phyloP scores from a whole-genome alignment of 2,329 filamentous ascomycete genomes.

The Hirsutella rhossiliensis region DNA sequence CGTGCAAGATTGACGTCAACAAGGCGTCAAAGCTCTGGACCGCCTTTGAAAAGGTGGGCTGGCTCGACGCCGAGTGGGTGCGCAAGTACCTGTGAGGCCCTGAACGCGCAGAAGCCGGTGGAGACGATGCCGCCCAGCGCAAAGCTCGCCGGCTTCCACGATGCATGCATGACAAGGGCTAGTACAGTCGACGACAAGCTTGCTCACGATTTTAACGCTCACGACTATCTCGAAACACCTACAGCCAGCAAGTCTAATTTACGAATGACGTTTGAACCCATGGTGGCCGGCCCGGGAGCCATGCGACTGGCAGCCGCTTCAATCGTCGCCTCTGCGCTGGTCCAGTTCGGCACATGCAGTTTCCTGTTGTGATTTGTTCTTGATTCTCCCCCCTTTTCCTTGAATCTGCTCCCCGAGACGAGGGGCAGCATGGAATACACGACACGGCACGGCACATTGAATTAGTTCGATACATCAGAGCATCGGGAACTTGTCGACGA shows the following conservation, averaged over 20 bases:
- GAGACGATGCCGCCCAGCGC: neutral
- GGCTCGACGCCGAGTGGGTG: slow-evolving; percentile 51
- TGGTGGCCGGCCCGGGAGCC: too few relatives aligned
- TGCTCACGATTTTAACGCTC: too few relatives aligned
- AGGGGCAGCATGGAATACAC: slow-evolving; percentile 10
- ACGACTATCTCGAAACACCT: too few relatives aligned
- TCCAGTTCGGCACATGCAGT: too few relatives aligned
- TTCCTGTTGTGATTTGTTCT: neutral
- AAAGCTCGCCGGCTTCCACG: neutral
- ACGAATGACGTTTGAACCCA: too few relatives aligned
- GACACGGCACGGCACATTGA: slow-evolving; percentile 18
- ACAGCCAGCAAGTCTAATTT: too few relatives aligned
- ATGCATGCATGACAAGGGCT: neutral
- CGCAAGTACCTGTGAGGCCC: slow-evolving; percentile 16
- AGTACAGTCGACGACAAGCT: too few relatives aligned
- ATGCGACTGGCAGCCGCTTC: too few relatives aligned
- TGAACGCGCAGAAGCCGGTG: neutral
- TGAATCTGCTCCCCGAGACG: neutral
- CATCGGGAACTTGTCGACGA: slow-evolving; percentile 21
- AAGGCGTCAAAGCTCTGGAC: slow-evolving; percentile 90
- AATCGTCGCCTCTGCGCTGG: too few relatives aligned
- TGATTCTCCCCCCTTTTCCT: neutral
- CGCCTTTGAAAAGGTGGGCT: slow-evolving; percentile 76
- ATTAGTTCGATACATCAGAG: slow-evolving; percentile 20
- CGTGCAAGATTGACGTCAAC: slow-evolving; percentile 97